These are phyloP conservation scores for Tetratostichococcus sp. DNA, from an alignment of 139 green algal species.

Conservation along the genomic window DNA sequence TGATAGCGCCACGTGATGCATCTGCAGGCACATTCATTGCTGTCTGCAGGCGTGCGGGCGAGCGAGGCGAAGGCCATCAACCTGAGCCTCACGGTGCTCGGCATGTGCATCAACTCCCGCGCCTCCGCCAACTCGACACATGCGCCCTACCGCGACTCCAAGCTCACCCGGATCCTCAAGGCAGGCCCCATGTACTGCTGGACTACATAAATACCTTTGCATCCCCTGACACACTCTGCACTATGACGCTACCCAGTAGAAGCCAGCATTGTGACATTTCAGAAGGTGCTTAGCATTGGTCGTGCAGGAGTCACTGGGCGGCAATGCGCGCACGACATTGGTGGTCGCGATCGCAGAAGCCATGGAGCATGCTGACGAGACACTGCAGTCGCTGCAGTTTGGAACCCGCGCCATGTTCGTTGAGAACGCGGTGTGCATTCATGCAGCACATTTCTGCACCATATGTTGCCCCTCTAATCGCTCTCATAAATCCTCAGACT, in stretches of 20 bases:
- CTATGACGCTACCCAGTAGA: too few species aligned
- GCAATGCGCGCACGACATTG: slow-evolving; percentile 55
- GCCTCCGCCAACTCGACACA: slow-evolving; percentile 42
- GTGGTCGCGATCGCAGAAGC: slow-evolving; percentile 57
- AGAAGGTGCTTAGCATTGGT: too few species aligned
- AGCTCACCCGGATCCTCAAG: slow-evolving; percentile 75
- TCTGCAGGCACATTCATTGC: not conserved
- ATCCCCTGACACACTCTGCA: too few species aligned
- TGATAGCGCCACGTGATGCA: too few species aligned
- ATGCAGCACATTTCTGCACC: too few species aligned
- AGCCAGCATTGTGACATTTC: too few species aligned
- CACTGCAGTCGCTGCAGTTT: slow-evolving; percentile 76
- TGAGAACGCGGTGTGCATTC: slow-evolving; percentile 39
- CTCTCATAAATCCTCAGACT: not conserved
- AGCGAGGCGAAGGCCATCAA: slow-evolving; percentile 75
- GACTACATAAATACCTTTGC: too few species aligned
- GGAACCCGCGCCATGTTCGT: slow-evolving; percentile 73
- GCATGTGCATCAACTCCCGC: slow-evolving; percentile 61
- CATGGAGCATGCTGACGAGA: slow-evolving; percentile 68
- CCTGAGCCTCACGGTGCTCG: slow-evolving; percentile 63
- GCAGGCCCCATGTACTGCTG: slow-evolving; percentile 4
- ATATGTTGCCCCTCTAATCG: not conserved
- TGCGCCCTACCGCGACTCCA: slow-evolving; percentile 78
- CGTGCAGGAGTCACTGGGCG: slow-evolving; percentile 45
- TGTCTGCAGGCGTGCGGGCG: slow-evolving; percentile 41